Evolutionary conservation across 176 grass and related monocot genomes (phyloP).

Genomic region (Eragrostis curvula): DNA sequence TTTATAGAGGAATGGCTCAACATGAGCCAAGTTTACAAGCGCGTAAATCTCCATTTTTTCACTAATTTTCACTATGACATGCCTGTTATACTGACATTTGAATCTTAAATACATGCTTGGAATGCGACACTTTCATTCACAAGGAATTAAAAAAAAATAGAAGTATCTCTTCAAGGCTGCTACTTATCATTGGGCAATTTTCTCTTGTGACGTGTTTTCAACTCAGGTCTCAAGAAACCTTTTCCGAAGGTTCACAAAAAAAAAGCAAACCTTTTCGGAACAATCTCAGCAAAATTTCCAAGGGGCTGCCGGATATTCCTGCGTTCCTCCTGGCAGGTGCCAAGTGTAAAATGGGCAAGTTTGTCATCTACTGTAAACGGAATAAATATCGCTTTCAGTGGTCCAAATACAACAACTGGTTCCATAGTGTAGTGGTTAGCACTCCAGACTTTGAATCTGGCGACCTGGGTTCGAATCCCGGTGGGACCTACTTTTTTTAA

Average conservation of each 20-base stretch:
- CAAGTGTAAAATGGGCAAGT: not conserved
- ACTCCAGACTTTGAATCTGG: conserved; percentile 99
- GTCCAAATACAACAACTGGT: not conserved
- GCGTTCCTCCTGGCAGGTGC: not conserved
- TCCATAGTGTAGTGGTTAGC: conserved; percentile 91
- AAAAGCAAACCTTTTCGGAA: too few relatives aligned
- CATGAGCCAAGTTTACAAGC: too few relatives aligned
- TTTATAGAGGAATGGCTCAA: too few relatives aligned
- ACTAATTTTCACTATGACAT: not conserved
- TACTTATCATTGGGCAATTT: not conserved
- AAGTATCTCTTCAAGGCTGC: not conserved
- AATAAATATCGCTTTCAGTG: rapidly evolving
- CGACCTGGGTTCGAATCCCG: conserved; percentile 91
- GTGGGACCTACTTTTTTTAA: conserved; percentile 38
- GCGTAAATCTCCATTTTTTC: too few relatives aligned
- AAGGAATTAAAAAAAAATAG: not conserved
- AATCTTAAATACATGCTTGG: not conserved
- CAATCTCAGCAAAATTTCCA: not conserved
- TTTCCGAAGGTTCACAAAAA: too few relatives aligned
- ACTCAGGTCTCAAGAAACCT: not conserved
- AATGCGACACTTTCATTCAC: not conserved
- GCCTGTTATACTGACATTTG: not conserved
- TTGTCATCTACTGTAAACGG: not conserved
- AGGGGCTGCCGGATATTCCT: not conserved
- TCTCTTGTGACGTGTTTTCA: not conserved